A percentile compares a stretch with the other conserved stretches of the same genome.
Conservation (phyloP, 169 alveolate genomes). For the Plasmodium cynomolgi region DNA sequence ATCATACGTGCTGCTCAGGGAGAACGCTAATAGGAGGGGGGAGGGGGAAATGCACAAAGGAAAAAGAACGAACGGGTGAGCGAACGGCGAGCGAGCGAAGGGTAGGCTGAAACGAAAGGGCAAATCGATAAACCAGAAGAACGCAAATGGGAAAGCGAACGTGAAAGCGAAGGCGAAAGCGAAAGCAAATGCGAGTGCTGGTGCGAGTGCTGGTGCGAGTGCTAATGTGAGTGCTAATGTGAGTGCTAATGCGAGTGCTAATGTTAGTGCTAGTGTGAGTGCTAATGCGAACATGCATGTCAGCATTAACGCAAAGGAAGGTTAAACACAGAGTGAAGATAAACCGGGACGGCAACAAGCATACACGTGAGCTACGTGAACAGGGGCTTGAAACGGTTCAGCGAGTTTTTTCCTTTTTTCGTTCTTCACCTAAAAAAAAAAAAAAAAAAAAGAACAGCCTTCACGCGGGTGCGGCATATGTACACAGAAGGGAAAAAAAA, state of each 20-base stretch:
- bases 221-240: background rate
- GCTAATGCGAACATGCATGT: background rate
- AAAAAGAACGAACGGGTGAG: background rate
- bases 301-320: background rate
- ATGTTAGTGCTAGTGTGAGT: background rate
- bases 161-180: background rate
- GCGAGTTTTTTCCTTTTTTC: background rate
- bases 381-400: background rate
- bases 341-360: background rate
- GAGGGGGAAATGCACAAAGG: background rate
- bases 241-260: background rate
- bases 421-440: background rate
- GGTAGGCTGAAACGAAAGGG: background rate
- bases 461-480: background rate
- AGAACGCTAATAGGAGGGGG: background rate
- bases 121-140: background rate
- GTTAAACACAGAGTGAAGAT: background rate
- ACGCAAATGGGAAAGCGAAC: background rate
- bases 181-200: background rate
- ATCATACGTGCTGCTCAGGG: constrained; percentile 14
- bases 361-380: background rate
- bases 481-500: background rate
- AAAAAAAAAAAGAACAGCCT: background rate
- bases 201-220: background rate
- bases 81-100: background rate